phyloP scores from a whole-genome alignment of 306 rosid genomes.

The Begonia fuchsioides region DNA sequence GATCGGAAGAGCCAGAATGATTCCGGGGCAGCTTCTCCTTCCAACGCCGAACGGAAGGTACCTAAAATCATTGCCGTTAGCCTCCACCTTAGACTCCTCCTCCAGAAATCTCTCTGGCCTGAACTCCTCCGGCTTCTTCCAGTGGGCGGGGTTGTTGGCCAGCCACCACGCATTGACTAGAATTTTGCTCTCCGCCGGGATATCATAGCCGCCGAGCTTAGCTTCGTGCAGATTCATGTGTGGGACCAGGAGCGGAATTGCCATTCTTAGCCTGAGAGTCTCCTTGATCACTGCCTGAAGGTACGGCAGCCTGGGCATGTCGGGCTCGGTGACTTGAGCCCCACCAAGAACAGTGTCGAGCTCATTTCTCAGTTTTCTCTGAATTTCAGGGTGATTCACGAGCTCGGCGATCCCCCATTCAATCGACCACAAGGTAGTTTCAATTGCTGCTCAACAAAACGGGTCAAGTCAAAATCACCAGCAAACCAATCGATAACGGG shows the following conservation, averaged over 20 bases:
- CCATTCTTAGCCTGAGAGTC: conserved; percentile 63
- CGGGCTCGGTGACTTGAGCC: conserved; percentile 55
- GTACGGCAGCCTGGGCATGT: conserved; percentile 51
- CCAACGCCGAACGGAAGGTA: conserved; percentile 86
- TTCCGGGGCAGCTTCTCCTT: conserved; percentile 76
- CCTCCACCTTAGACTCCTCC: conserved; percentile 65
- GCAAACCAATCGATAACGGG: neutral
- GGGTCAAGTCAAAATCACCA: neutral
- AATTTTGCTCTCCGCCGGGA: conserved; percentile 78
- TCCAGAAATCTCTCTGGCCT: conserved; percentile 76
- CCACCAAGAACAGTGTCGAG: conserved; percentile 52
- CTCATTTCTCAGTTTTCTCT: conserved; percentile 41
- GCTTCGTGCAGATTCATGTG: conserved; percentile 85
- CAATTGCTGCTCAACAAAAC: conserved; percentile 46
- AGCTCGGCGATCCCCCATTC: conserved; percentile 89
- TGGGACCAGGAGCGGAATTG: conserved; percentile 73
- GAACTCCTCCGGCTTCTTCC: conserved; percentile 69
- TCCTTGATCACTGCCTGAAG: conserved; percentile 79
- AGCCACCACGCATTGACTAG: conserved; percentile 83
- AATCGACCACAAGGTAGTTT: conserved; percentile 75
- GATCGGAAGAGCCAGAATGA: too few species aligned
- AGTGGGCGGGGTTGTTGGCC: conserved; percentile 67
- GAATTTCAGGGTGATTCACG: conserved; percentile 64
- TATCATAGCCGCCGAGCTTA: conserved; percentile 52
- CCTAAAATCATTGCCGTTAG: conserved; percentile 76